Conservation (phyloP, 352 stramenopile species). For the Globisporangium paddicum region DNA sequence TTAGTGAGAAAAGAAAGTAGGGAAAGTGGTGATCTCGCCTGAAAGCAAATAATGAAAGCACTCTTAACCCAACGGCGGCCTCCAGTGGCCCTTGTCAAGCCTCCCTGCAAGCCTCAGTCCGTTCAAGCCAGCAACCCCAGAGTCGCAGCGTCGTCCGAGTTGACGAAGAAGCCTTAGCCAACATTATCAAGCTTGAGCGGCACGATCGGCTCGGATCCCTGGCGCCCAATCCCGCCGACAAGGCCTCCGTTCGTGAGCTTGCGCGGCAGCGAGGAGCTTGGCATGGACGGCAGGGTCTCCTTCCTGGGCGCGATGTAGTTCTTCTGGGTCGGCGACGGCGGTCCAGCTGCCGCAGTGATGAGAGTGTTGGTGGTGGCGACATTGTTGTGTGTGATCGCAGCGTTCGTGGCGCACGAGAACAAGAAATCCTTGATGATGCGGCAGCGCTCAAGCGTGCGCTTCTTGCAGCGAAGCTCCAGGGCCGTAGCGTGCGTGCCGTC, state of each 20-base stretch:
- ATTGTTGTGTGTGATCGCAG: background rate
- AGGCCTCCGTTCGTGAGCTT: slow-evolving; percentile 5
- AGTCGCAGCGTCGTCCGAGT: background rate
- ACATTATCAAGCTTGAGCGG: slow-evolving; percentile 5
- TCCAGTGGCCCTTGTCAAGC: background rate
- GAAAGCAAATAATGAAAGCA: slow-evolving; percentile 5
- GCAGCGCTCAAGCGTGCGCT: slow-evolving; percentile 47
- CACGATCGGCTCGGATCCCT: slow-evolving; percentile 2
- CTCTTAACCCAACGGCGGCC: background rate
- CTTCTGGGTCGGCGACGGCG: background rate
- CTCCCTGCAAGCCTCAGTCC: background rate
- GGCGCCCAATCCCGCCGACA: background rate
- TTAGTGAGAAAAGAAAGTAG: slow-evolving; percentile 1
- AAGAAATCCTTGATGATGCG: slow-evolving; percentile 55
- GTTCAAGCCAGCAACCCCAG: background rate
- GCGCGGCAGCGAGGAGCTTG: slow-evolving; percentile 17
- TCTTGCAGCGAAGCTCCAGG: slow-evolving; percentile 57
- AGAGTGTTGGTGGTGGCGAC: background rate
- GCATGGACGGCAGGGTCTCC: slow-evolving; percentile 14
- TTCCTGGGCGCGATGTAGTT: slow-evolving; percentile 3
- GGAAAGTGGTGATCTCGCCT: background rate
- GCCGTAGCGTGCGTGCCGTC: slow-evolving; percentile 45
- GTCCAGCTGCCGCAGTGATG: background rate
- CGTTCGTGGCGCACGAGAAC: slow-evolving; percentile 12
- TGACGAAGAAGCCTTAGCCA: background rate